A percentile compares a stretch with the other conserved stretches of the same genome.
phyloP scores from a whole-genome alignment of 306 rosid genomes.

The Acmispon strigosus region DNA sequence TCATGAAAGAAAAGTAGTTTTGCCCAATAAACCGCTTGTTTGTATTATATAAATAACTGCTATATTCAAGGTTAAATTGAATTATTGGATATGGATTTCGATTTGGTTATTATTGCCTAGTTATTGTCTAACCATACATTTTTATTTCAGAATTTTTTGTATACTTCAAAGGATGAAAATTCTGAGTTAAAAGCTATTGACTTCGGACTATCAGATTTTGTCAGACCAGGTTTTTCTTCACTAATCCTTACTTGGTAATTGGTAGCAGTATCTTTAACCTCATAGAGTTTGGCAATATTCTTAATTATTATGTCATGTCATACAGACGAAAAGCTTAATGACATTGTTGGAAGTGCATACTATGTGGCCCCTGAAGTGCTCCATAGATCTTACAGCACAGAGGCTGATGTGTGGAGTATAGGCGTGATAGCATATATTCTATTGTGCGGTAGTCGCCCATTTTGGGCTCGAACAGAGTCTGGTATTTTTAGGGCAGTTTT shows the following conservation, averaged over 20 bases:
- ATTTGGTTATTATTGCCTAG: slow-evolving; percentile 1
- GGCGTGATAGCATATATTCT: slow-evolving; percentile 98
- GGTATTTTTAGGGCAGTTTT: slow-evolving; percentile 92
- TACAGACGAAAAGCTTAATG: slow-evolving; percentile 95
- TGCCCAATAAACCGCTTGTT: background rate
- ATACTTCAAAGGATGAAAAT: slow-evolving; percentile 72
- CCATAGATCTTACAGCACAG: slow-evolving; percentile 87
- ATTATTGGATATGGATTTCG: slow-evolving; percentile 16
- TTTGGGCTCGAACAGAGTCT: slow-evolving; percentile 98
- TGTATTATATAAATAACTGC: background rate
- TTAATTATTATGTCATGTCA: slow-evolving; percentile 15
- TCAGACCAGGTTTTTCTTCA: slow-evolving; percentile 74
- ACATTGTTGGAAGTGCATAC: slow-evolving; percentile 98
- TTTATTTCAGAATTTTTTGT: slow-evolving; percentile 78
- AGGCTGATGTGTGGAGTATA: slow-evolving; percentile 98
- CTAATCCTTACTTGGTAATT: slow-evolving; percentile 16
- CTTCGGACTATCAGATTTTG: slow-evolving; percentile 94
- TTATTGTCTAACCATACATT: slow-evolving; percentile 17
- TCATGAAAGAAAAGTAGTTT: background rate
- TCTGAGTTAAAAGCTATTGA: slow-evolving; percentile 92
- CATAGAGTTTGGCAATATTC: slow-evolving; percentile 11
- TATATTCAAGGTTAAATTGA: slow-evolving; percentile 3
- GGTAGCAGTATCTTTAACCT: slow-evolving; percentile 13
- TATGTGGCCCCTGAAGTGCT: slow-evolving; percentile 98
- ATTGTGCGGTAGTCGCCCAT: slow-evolving; percentile 97